Conservation (phyloP, 768 basidiomycete genomes). For the Agaricus subrufescens region DNA sequence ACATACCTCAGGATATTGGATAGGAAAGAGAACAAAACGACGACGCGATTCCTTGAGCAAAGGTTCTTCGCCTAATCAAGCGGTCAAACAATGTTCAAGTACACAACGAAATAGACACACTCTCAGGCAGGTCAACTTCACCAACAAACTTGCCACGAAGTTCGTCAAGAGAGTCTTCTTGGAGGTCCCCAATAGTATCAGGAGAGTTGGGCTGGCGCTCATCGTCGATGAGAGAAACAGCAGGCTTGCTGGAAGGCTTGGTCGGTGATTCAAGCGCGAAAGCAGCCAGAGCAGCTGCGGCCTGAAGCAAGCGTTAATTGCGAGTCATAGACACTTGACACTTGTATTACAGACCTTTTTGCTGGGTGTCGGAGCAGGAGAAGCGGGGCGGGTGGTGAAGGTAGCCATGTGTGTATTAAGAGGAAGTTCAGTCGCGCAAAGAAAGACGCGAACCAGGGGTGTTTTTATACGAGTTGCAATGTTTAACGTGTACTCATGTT, state of each 20-base stretch:
- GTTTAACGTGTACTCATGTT: conserved; percentile 30
- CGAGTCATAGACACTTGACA: conserved; percentile 6
- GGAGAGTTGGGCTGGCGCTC: conserved; percentile 31
- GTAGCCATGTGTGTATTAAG: conserved; percentile 23
- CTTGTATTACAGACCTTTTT: conserved; percentile 37
- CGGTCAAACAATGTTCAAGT: background rate
- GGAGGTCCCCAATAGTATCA: conserved; percentile 26
- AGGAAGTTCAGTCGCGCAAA: conserved; percentile 7
- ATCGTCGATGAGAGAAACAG: conserved; percentile 24
- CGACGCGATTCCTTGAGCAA: conserved; percentile 75
- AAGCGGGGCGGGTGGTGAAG: conserved; percentile 20
- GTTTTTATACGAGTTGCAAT: conserved; percentile 18
- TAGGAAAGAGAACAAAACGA: conserved; percentile 92
- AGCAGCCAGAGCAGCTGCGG: conserved; percentile 40
- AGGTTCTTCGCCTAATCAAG: conserved; percentile 64
- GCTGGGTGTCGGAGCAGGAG: conserved; percentile 41
- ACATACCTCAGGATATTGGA: conserved; percentile 85
- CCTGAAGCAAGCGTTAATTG: conserved; percentile 19
- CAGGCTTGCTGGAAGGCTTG: conserved; percentile 22
- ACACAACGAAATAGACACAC: conserved; percentile 31
- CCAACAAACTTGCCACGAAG: conserved; percentile 59
- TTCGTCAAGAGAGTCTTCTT: conserved; percentile 14
- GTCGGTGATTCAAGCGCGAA: conserved; percentile 38
- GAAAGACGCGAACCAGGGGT: conserved; percentile 1
- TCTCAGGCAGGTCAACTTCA: conserved; percentile 54